phyloP scores from a whole-genome alignment of 2,329 filamentous ascomycete species.

The Aspergillus tanneri region DNA sequence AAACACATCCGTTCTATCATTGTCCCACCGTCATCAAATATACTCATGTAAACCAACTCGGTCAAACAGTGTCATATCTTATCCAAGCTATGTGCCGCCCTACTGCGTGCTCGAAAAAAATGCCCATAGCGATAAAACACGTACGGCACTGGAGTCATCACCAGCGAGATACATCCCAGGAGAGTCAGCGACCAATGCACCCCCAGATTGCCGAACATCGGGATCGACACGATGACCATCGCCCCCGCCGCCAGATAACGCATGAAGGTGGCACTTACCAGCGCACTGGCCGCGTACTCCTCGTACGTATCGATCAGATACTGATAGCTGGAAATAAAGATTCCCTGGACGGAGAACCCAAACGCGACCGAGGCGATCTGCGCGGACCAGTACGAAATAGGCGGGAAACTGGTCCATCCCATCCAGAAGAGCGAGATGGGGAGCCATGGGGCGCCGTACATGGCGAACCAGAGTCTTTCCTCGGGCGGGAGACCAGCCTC shows the following conservation, averaged over 20 bases:
- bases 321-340: constrained; percentile 53
- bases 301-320: constrained; percentile 60
- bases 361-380: constrained; percentile 52
- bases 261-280: constrained; percentile 43
- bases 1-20: too few relatives aligned
- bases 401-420: constrained; percentile 52
- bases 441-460: constrained; percentile 52
- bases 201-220: constrained; percentile 43
- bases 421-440: constrained; percentile 59
- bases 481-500: constrained; percentile 50
- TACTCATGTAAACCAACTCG: too few relatives aligned
- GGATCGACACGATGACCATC: constrained; percentile 34
- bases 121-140: constrained; percentile 37
- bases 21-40: too few relatives aligned
- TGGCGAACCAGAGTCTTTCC: constrained; percentile 54
- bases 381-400: constrained; percentile 52
- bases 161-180: constrained; percentile 35
- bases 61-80: too few relatives aligned
- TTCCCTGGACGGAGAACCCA: constrained; percentile 50
- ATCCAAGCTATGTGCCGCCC: too few relatives aligned
- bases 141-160: constrained; percentile 47
- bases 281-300: constrained; percentile 49
- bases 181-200: constrained; percentile 43
- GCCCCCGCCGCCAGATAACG: constrained; percentile 41
- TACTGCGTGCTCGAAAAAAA: too few relatives aligned